These are phyloP conservation scores for Agaricales sp. DNA, from an alignment of 1,284 basidiomycete genomes.

Conservation along the genomic window DNA sequence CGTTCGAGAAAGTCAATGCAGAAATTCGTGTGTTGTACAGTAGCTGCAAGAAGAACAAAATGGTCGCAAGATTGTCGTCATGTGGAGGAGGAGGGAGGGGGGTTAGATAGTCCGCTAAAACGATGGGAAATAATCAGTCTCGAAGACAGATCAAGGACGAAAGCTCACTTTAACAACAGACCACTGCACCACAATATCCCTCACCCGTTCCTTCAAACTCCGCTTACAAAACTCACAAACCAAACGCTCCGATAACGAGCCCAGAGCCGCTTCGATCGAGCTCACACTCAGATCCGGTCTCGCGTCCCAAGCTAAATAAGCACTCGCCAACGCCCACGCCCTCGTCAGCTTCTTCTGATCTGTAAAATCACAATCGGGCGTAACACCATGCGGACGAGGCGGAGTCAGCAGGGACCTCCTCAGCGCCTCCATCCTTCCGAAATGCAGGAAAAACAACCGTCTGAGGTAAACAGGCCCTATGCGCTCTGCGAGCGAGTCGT, in stretches of 20 bases:
- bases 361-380: conserved; percentile 40
- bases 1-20: neutral
- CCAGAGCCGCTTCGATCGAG: conserved; percentile 49
- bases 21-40: too few relatives aligned
- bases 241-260: conserved; percentile 46
- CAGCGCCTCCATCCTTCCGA: conserved; percentile 36
- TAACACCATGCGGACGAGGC: conserved; percentile 52
- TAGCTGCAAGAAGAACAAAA: neutral
- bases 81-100: too few relatives aligned
- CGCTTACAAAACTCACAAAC: conserved; percentile 51
- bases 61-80: too few relatives aligned
- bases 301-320: conserved; percentile 61
- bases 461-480: conserved; percentile 55
- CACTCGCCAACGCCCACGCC: conserved; percentile 57
- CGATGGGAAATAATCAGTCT: neutral
- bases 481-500: conserved; percentile 46
- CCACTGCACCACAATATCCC: conserved; percentile 63
- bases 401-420: conserved; percentile 46
- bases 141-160: neutral
- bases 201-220: conserved; percentile 53
- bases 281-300: conserved; percentile 55
- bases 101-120: conserved; percentile 11
- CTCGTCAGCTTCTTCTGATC: conserved; percentile 54
- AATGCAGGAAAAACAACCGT: conserved; percentile 47
- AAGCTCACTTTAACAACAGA: conserved; percentile 57